Base-by-base conservation (phyloP, 2,329 filamentous ascomycete species). In the Verticillium klebahnii region DNA sequence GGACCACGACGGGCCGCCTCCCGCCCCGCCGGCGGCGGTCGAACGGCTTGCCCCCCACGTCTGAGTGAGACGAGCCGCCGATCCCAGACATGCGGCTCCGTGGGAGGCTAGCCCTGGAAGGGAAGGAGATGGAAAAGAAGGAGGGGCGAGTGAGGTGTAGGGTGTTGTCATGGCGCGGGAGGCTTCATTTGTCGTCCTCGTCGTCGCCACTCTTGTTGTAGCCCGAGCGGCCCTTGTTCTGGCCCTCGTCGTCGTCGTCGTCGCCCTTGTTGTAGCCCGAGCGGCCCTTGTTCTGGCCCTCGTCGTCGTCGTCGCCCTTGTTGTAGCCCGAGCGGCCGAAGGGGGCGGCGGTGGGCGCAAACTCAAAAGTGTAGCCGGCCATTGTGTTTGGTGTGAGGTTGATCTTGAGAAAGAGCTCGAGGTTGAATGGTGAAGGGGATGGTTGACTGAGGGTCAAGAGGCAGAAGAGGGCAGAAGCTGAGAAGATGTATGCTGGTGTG, bases 241-340 rank as follows among this genome's bases (percentile, higher is more conserved):
- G 63, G 63, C 71, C 67, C 39, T 73, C 66, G 31, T 74, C 67
- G 59, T 72, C 72, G 61, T 73, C 71, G 69, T 75, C 70, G 67
- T 68, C 71, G 62, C 69, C 67, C 63, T 70, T 71, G 67, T 78
- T 78, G 71, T 79, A 78, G 61, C 76, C 76, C 58, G 71, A 74
- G 67, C 77, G 77, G 68, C 78, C 78, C 61, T 69, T 69, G 67
- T 68, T 63, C 55, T 64, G 64, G 62, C 69, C 67, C 39, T 69
- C 66, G 55, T 71, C 68, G 61, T 71, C 70, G 67, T 73, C 68
- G 56, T 67, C 69, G 65, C 74, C 73, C 64, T 74, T 72, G 70
- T 79, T 79, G 75, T 80, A 80, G 65, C 77, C 77, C 60, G 74
- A 77, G 70, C 73, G 78, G 68, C 76, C 76, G 64, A 70, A 71